Base-by-base conservation (phyloP, 306 rosid genomes). In the Calophaca sinica region DNA sequence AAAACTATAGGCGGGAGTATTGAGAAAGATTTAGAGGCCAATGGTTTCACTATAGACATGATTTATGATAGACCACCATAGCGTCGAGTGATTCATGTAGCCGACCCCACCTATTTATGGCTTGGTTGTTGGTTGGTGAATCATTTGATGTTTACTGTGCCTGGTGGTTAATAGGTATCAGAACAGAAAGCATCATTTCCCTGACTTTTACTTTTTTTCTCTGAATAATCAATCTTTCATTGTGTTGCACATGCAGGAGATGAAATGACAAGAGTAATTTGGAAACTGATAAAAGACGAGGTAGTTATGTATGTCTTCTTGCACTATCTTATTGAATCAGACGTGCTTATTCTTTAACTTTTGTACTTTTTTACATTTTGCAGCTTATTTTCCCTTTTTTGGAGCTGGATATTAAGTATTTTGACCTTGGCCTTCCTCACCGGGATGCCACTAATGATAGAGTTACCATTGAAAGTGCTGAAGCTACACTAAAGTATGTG, bases 401-500 rank as follows among this genome's bases (percentile, higher is more conserved):
- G 71, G 84, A 79, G 72, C 80, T 85, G 72, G 84, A 85, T 72
- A 75, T 82, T 38, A 85, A 85, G 84, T 85, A 85, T 67, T 85
- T 79, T 76, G 88, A 85, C 78, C 89, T 85, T 66, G 86, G 89
- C 12, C 84, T 85, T 72, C 82, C 84, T 68, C 82, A 79, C 57
- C 84, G 88, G 3, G 84, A 85, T 85, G 86, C 86, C 55, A 85
- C 88, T 60, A 54, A 82, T 67, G 88, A 85, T 68, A 82, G 78
- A 79, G 86, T 85, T 72, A 85, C 88, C n/a, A 12, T 85, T 68
- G 88, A 85, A 82, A 85, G 88, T 85, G 86, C 86, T 20, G 86
- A 85, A 82, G 88, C 88, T 53, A 82, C 88, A 38, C 86, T 82
- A 49, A 85, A 82, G 88, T 85, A 79, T 68, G 78, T 53, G 8